phyloP scores from a whole-genome alignment of 2,329 filamentous ascomycete genomes.

The Cercospora citrullina region DNA sequence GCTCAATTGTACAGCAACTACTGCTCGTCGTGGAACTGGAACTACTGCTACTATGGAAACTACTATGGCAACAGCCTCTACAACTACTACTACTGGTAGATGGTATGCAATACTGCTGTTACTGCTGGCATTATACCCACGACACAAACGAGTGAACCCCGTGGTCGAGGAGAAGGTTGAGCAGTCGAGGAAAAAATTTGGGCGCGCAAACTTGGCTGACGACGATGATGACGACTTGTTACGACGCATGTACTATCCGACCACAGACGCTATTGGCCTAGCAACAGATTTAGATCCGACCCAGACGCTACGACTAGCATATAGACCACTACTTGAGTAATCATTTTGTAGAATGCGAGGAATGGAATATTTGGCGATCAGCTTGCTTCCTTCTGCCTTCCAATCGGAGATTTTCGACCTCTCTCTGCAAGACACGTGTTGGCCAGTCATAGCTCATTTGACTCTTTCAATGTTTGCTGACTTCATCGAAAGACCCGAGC shows the following conservation, averaged over 20 bases:
- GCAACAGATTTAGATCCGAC: conserved; percentile 6
- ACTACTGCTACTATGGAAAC: neutral
- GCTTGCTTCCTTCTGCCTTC: neutral
- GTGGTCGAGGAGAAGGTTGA: neutral
- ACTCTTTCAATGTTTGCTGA: neutral
- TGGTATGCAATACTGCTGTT: neutral
- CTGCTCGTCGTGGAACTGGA: neutral
- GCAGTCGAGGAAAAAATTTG: neutral
- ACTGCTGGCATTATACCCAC: too few species aligned
- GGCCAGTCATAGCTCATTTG: neutral
- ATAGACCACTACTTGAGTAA: conserved; percentile 1
- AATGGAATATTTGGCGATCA: neutral
- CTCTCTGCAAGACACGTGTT: neutral
- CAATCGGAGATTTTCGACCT: neutral
- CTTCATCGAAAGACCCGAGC: neutral
- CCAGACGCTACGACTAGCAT: conserved; percentile 11
- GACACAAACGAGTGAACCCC: too few species aligned
- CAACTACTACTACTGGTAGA: neutral
- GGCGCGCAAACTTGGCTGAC: neutral
- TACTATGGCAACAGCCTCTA: neutral
- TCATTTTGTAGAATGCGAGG: neutral
- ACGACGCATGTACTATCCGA: conserved; percentile 2
- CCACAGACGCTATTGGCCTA: conserved; percentile 10
- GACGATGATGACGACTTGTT: conserved; percentile 1
- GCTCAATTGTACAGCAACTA: neutral